phyloP scores from a whole-genome alignment of 352 stramenopile species.

The Globisporangium spinosum region DNA sequence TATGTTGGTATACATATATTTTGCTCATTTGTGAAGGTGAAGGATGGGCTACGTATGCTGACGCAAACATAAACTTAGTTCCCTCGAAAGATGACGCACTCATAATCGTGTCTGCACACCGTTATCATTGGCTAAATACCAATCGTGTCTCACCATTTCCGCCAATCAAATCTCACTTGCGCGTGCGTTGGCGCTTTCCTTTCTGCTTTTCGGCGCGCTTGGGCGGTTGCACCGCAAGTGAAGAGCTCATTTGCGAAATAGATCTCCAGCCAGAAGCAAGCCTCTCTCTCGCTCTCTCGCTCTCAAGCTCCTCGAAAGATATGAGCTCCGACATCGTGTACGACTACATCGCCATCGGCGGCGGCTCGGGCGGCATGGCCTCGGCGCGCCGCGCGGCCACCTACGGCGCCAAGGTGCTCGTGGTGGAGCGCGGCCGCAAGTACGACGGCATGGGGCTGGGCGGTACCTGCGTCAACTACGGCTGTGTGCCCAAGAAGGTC shows the following conservation, averaged over 20 bases:
- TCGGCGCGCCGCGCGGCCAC: constrained; percentile 89
- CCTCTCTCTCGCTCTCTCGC: too few species aligned
- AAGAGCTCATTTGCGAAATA: constrained; percentile 1
- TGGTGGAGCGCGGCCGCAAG: constrained; percentile 86
- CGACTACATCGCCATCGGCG: constrained; percentile 92
- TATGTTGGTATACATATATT: not conserved
- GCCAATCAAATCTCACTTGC: too few species aligned
- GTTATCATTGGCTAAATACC: too few species aligned
- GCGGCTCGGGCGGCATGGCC: constrained; percentile 89
- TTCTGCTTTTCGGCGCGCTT: too few species aligned
- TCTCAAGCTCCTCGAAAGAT: too few species aligned
- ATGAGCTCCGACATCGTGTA: constrained; percentile 61
- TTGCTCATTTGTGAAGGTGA: too few species aligned
- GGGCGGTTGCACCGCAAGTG: not conserved
- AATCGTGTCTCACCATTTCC: too few species aligned
- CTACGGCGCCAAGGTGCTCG: constrained; percentile 93
- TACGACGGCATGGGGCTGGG: constrained; percentile 52
- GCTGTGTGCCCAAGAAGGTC: constrained; percentile 98
- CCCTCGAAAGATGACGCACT: too few species aligned
- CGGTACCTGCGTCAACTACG: constrained; percentile 98
- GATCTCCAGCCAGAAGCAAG: not conserved
- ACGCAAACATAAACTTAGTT: too few species aligned
- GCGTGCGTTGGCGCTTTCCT: too few species aligned
- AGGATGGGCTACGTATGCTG: too few species aligned
- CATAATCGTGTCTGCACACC: too few species aligned